A percentile compares a stretch with the other conserved stretches of the same genome.
These are phyloP conservation scores for Papiliotrema nemorosa DNA, from an alignment of 1,284 basidiomycete species.

Conservation along the genomic window DNA sequence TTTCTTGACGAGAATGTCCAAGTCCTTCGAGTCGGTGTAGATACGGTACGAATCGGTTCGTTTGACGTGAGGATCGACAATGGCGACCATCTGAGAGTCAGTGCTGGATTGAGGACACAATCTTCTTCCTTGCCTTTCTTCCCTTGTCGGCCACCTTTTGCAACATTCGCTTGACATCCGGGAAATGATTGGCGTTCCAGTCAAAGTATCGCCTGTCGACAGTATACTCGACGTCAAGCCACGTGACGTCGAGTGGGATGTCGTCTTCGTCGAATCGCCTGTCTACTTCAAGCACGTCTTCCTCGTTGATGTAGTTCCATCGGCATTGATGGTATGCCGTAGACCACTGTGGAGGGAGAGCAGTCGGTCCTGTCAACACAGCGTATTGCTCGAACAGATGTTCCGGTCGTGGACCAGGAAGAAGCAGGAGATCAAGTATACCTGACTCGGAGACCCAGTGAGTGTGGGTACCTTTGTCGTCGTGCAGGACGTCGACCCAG, in stretches of 20 bases:
- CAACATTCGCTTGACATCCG: conserved; percentile 90
- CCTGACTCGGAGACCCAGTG: conserved; percentile 98
- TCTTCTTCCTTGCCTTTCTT: conserved; percentile 76
- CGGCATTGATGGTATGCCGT: conserved; percentile 96
- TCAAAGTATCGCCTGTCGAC: conserved; percentile 96
- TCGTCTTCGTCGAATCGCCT: conserved; percentile 85
- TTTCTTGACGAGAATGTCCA: conserved; percentile 76
- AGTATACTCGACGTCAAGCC: conserved; percentile 97
- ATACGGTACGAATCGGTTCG: conserved; percentile 74
- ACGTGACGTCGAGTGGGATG: conserved; percentile 94
- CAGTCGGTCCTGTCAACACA: conserved; percentile 75
- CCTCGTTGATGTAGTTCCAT: conserved; percentile 95
- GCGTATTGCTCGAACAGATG: conserved; percentile 85
- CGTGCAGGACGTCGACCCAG: conserved; percentile 84
- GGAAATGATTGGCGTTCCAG: conserved; percentile 90
- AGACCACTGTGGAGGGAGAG: conserved; percentile 84
- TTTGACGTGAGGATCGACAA: conserved; percentile 95
- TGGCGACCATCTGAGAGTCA: conserved; percentile 81
- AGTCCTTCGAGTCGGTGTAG: conserved; percentile 78
- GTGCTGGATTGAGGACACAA: neutral
- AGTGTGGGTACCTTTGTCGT: conserved; percentile 63
- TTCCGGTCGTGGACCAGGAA: conserved; percentile 79
- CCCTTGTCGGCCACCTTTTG: conserved; percentile 78
- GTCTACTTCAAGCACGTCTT: conserved; percentile 85
- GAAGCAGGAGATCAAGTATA: conserved; percentile 88